Percentiles rank a stretch among this genome's conserved stretches.
These are phyloP conservation scores for Colletotrichum abscissum DNA, from an alignment of 2,329 filamentous ascomycete genomes.

Conservation along the genomic window DNA sequence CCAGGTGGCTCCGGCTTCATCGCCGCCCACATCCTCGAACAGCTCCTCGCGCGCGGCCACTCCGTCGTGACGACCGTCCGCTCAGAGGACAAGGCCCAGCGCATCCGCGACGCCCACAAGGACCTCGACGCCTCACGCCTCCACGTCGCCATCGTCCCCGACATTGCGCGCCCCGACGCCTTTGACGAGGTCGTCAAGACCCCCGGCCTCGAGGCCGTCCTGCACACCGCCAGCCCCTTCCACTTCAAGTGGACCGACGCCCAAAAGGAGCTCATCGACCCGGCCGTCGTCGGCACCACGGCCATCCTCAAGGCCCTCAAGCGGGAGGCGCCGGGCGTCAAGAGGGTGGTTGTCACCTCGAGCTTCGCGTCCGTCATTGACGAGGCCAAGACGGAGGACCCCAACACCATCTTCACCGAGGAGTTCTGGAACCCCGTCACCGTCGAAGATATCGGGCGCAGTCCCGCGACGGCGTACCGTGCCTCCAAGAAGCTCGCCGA, in stretches of 20 bases:
- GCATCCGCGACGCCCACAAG: conserved; percentile 62
- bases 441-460: conserved; percentile 53
- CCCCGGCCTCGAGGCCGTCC: conserved; percentile 64
- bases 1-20: conserved; percentile 65
- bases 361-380: conserved; percentile 66
- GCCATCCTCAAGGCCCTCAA: conserved; percentile 79
- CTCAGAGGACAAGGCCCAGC: conserved; percentile 62
- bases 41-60: conserved; percentile 62
- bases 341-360: conserved; percentile 74
- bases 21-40: conserved; percentile 65
- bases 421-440: conserved; percentile 65
- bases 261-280: conserved; percentile 66
- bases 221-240: conserved; percentile 72
- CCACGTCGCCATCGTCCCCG: conserved; percentile 73
- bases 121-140: conserved; percentile 56
- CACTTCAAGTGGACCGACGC: conserved; percentile 64
- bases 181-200: conserved; percentile 73
- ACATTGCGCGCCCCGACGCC: conserved; percentile 79
- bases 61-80: conserved; percentile 67
- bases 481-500: conserved; percentile 67
- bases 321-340: conserved; percentile 67
- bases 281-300: conserved; percentile 69
- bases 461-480: conserved; percentile 59
- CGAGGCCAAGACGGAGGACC: conserved; percentile 49
- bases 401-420: conserved; percentile 56